Evolutionary conservation across 1,284 basidiomycete species (phyloP).

Genomic region (Puccinia horiana): DNA sequence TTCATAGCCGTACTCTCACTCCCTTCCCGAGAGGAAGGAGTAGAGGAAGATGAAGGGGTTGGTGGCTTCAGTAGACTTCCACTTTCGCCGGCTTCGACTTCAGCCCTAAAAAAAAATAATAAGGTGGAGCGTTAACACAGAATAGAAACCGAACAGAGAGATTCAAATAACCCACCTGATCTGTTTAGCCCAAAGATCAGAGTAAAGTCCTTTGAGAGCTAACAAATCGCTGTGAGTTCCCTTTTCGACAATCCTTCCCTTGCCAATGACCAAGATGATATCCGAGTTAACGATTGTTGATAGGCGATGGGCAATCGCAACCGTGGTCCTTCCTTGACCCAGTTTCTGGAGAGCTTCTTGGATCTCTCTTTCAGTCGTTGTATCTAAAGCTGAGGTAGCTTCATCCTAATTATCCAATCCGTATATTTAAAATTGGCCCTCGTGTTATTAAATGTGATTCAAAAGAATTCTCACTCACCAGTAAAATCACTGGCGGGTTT

Average conservation of each 20-base stretch:
- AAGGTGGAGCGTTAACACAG: neutral
- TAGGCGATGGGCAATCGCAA: slow-evolving; percentile 77
- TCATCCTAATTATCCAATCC: slow-evolving; percentile 51
- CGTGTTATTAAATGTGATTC: slow-evolving; percentile 41
- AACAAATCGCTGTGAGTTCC: slow-evolving; percentile 69
- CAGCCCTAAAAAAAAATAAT: slow-evolving; percentile 3
- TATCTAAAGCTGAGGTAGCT: slow-evolving; percentile 70
- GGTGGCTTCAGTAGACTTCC: slow-evolving; percentile 24
- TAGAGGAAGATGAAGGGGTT: slow-evolving; percentile 4
- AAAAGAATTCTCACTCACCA: slow-evolving; percentile 61
- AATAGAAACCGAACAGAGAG: neutral
- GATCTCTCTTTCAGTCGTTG: slow-evolving; percentile 78
- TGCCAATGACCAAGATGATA: slow-evolving; percentile 68
- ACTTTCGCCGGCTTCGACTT: slow-evolving; percentile 30
- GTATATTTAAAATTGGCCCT: neutral
- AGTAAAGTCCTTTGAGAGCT: slow-evolving; percentile 70
- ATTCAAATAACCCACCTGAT: slow-evolving; percentile 59
- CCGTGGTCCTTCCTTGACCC: slow-evolving; percentile 67
- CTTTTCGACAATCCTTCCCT: slow-evolving; percentile 71
- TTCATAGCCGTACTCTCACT: neutral
- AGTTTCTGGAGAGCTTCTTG: slow-evolving; percentile 77
- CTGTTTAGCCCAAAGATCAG: slow-evolving; percentile 79
- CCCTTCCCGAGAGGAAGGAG: neutral
- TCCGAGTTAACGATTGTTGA: slow-evolving; percentile 78
- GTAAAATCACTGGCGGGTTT: slow-evolving; percentile 76